Evolutionary conservation across 1,139 yeast genomes (phyloP).

Genomic region (Candida tetrigidarum): DNA sequence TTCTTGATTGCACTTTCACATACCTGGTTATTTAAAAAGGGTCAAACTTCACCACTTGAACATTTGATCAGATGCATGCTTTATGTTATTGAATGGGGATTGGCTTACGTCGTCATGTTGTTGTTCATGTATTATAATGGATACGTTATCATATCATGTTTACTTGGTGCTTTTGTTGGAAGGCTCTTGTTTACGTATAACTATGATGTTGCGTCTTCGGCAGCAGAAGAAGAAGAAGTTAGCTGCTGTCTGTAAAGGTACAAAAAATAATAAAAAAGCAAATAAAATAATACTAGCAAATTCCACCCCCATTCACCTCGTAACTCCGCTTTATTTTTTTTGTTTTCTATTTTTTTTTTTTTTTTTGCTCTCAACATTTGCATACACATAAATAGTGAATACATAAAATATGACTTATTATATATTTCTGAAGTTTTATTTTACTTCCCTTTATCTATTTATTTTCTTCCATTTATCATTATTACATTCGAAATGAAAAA

Average conservation of each 20-base stretch:
- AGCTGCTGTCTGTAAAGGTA: conserved; percentile 1
- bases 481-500: conserved; percentile 4
- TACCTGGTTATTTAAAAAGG: conserved; percentile 35
- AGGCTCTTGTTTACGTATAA: conserved; percentile 49
- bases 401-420: no score
- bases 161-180: conserved; percentile 66
- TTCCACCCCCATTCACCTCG: background rate
- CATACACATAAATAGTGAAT: background rate
- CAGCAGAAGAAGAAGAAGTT: background rate
- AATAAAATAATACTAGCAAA: background rate
- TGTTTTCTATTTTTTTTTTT: background rate
- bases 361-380: conserved; percentile 4
- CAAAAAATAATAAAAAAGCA: background rate
- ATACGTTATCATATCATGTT: conserved; percentile 63
- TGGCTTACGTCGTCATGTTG: conserved; percentile 67
- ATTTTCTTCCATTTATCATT: background rate
- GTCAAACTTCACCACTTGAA: conserved; percentile 45
- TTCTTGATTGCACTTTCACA: conserved; percentile 39
- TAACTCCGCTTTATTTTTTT: background rate
- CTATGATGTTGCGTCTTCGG: background rate
- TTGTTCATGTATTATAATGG: conserved; percentile 78
- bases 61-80: conserved; percentile 29
- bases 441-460: no score
- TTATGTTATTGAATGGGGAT: conserved; percentile 64
- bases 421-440: no score